Percentiles rank a stretch among this genome's conserved stretches.
phyloP scores from a whole-genome alignment of 1,139 yeast genomes.

The Pichia sp. region DNA sequence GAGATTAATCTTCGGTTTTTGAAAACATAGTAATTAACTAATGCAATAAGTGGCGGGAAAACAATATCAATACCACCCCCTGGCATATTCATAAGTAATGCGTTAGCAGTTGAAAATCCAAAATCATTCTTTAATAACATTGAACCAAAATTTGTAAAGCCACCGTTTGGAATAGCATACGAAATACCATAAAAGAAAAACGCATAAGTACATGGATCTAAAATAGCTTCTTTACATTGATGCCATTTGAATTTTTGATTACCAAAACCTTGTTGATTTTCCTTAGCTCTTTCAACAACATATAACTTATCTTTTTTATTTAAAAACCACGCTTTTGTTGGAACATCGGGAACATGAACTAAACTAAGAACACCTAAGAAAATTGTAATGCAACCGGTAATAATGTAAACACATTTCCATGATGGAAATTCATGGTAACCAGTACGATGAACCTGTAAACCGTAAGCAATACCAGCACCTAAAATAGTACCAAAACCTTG shows the following conservation, averaged over 20 bases:
- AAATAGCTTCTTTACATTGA: slow-evolving; percentile 29
- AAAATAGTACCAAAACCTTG: slow-evolving; percentile 50
- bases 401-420: slow-evolving; percentile 16
- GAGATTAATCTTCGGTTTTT: slow-evolving; percentile 26
- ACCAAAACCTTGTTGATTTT: slow-evolving; percentile 38
- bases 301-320: slow-evolving; percentile 29
- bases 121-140: slow-evolving; percentile 32
- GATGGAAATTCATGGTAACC: slow-evolving; percentile 14
- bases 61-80: slow-evolving; percentile 32
- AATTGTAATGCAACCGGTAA: slow-evolving; percentile 21
- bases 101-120: slow-evolving; percentile 26
- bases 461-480: slow-evolving; percentile 50
- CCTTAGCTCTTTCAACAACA: slow-evolving; percentile 31
- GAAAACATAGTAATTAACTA: slow-evolving; percentile 27
- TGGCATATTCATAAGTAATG: slow-evolving; percentile 34
- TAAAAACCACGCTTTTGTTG: slow-evolving; percentile 40
- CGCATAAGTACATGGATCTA: slow-evolving; percentile 28
- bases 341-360: slow-evolving; percentile 42
- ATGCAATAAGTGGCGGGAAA: slow-evolving; percentile 26
- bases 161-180: slow-evolving; percentile 37
- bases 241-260: slow-evolving; percentile 33
- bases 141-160: slow-evolving; percentile 32
- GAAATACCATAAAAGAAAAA: slow-evolving; percentile 29
- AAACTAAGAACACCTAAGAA: slow-evolving; percentile 3
- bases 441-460: slow-evolving; percentile 33